Evolutionary conservation across 306 rosid species (phyloP).

Genomic region (Vigna mungo): DNA sequence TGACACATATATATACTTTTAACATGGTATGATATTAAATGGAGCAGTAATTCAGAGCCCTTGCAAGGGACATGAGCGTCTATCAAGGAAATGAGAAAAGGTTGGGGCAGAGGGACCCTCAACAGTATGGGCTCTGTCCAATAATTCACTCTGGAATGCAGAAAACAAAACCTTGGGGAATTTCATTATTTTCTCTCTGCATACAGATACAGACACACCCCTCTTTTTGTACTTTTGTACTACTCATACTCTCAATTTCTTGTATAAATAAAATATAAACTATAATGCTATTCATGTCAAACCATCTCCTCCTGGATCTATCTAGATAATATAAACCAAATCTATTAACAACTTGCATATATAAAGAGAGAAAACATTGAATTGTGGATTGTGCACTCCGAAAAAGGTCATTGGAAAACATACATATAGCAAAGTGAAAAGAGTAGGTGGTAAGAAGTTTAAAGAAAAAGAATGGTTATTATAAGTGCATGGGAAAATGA

Average conservation of each 20-base stretch:
- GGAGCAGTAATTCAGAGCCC: conserved; percentile 22
- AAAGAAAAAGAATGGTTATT: neutral
- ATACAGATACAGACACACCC: conserved; percentile 6
- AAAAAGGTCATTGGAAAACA: neutral
- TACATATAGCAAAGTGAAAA: neutral
- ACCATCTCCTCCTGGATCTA: neutral
- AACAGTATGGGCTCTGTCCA: conserved; percentile 47
- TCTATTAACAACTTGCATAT: too few species aligned
- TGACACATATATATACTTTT: too few species aligned
- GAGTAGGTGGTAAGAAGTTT: too few species aligned
- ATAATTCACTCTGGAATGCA: conserved; percentile 53
- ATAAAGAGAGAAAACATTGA: too few species aligned
- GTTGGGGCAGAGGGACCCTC: conserved; percentile 36
- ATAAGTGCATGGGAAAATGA: neutral
- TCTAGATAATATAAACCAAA: neutral
- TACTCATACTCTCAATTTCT: neutral
- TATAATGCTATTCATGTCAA: neutral
- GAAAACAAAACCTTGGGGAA: conserved; percentile 36
- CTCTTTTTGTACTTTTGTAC: conserved; percentile 34
- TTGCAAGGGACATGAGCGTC: conserved; percentile 46
- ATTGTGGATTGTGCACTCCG: too few species aligned
- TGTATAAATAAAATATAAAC: too few species aligned
- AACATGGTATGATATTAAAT: too few species aligned
- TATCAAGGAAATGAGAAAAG: neutral
- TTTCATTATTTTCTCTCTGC: conserved; percentile 27